Evolutionary conservation across 2,329 filamentous ascomycete genomes (phyloP).

Genomic region (Phialocephala subalpina): DNA sequence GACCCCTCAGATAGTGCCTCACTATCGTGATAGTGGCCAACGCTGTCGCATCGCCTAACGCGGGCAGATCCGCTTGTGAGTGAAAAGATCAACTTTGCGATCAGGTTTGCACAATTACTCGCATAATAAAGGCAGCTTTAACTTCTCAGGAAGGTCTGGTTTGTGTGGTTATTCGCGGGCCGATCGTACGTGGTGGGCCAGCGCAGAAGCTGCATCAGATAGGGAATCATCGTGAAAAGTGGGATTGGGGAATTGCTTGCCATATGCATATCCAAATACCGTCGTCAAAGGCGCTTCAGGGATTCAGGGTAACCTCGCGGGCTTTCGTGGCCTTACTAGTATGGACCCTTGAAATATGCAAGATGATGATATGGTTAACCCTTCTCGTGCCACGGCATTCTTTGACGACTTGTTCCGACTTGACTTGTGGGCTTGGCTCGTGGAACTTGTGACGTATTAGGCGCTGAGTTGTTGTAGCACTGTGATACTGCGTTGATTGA

Average conservation of each 20-base stretch:
- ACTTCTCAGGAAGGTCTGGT: neutral
- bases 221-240: neutral
- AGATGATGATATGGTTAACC: slow-evolving; percentile 4
- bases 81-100: neutral
- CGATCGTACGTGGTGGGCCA: slow-evolving; percentile 8
- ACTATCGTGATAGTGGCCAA: neutral
- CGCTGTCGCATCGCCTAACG: slow-evolving; percentile 7
- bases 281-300: slow-evolving; percentile 10
- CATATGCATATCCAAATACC: slow-evolving; percentile 4
- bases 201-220: neutral
- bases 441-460: slow-evolving; percentile 8
- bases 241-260: neutral
- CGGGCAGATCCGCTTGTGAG: slow-evolving; percentile 1
- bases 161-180: slow-evolving; percentile 8
- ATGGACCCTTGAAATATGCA: slow-evolving; percentile 4
- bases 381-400: slow-evolving; percentile 2
- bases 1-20: slow-evolving; percentile 6
- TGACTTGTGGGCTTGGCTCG: slow-evolving; percentile 2
- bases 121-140: neutral
- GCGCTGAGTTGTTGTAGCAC: neutral
- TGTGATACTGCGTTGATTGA: slow-evolving; percentile 5
- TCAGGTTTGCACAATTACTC: neutral
- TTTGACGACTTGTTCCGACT: slow-evolving; percentile 3
- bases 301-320: neutral
- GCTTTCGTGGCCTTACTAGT: slow-evolving; percentile 9